phyloP scores from a whole-genome alignment of 352 stramenopile species.

The Phytopythium chamaehyphon region DNA sequence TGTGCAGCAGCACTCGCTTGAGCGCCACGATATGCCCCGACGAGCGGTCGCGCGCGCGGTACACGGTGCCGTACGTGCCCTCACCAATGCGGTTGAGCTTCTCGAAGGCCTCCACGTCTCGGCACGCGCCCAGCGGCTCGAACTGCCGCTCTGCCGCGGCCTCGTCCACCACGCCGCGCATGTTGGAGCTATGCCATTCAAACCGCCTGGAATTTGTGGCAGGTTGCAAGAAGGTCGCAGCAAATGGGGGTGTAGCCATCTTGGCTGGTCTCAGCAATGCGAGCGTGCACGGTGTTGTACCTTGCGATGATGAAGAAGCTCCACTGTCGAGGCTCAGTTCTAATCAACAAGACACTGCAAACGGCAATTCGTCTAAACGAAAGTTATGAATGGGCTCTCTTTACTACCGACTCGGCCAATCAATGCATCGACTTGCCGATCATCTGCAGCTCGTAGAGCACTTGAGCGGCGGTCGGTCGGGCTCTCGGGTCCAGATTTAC shows the following conservation, averaged over 20 bases:
- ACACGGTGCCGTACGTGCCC: constrained; percentile 88
- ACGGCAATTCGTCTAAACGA: too few species aligned
- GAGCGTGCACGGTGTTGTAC: not conserved
- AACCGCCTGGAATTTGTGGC: not conserved
- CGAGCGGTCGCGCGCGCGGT: constrained; percentile 69
- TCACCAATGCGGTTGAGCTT: constrained; percentile 83
- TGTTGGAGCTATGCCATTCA: not conserved
- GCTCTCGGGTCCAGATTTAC: constrained; percentile 14
- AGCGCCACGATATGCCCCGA: constrained; percentile 80
- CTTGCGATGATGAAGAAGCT: too few species aligned
- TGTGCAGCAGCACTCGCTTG: constrained; percentile 91
- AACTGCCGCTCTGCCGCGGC: constrained; percentile 25
- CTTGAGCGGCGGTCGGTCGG: constrained; percentile 18
- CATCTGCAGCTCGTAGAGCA: constrained; percentile 29
- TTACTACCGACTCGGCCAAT: too few species aligned
- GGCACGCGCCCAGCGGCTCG: constrained; percentile 39
- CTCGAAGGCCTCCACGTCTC: constrained; percentile 62
- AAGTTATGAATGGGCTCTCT: too few species aligned
- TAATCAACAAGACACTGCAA: too few species aligned
- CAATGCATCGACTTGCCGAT: not conserved
- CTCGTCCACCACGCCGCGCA: constrained; percentile 1
- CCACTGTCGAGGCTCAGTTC: too few species aligned
- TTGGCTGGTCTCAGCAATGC: not conserved
- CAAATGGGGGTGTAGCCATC: not conserved
- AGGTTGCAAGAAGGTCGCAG: constrained; percentile 4